A percentile compares a stretch with the other conserved stretches of the same genome.
These are phyloP conservation scores for Skeletonema tropicum DNA, from an alignment of 108 stramenopile genomes.

Conservation along the genomic window DNA sequence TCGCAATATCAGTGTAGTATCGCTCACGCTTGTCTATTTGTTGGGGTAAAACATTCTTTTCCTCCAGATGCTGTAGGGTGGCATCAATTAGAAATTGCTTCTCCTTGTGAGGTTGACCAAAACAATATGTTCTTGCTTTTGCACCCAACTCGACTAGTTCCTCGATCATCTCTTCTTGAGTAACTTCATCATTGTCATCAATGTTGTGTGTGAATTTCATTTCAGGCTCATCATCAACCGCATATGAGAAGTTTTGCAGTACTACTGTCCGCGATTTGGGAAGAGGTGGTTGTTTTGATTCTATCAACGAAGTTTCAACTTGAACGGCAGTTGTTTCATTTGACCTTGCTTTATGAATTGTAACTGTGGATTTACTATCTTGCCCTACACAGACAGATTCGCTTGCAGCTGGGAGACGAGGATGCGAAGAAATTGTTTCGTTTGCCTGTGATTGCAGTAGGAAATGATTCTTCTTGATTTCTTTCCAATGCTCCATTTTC, in stretches of 20 bases:
- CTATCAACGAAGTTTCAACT: slow-evolving; percentile 18
- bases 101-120: slow-evolving; percentile 47
- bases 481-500: not conserved
- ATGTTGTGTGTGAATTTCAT: slow-evolving; percentile 72
- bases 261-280: slow-evolving; percentile 44
- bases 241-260: slow-evolving; percentile 37
- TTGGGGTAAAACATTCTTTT: slow-evolving; percentile 7
- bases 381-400: not conserved
- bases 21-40: not conserved
- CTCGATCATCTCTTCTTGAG: slow-evolving; percentile 46
- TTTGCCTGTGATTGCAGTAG: not conserved
- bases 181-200: slow-evolving; percentile 71
- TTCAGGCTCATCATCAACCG: slow-evolving; percentile 49
- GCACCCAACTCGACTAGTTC: slow-evolving; percentile 50
- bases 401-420: not conserved
- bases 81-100: slow-evolving; percentile 34
- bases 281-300: slow-evolving; percentile 29
- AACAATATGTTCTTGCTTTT: slow-evolving; percentile 35
- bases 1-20: slow-evolving; percentile 8
- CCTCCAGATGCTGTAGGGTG: slow-evolving; percentile 24
- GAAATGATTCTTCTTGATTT: slow-evolving; percentile 5
- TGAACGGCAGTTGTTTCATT: not conserved
- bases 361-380: not conserved
- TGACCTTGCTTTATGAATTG: not conserved
- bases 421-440: not conserved